Evolutionary conservation across 1,139 yeast species (phyloP).

Genomic region (Komagataea norvegica): DNA sequence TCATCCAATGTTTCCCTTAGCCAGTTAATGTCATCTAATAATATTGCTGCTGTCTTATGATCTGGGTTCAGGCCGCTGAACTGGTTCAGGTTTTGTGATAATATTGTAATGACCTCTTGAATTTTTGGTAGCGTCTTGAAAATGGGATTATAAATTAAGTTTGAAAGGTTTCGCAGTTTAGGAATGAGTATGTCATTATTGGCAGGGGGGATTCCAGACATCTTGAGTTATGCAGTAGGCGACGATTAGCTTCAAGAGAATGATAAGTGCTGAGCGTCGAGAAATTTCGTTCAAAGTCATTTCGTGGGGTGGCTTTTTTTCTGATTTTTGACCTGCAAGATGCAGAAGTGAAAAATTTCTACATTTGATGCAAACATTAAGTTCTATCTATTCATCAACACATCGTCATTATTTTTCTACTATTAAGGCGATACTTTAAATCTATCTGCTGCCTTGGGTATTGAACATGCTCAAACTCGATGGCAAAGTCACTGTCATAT

Average conservation of each 20-base stretch:
- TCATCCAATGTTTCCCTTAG: conserved; percentile 15
- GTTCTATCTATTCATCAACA: background rate
- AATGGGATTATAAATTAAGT: conserved; percentile 7
- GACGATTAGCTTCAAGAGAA: too few relatives aligned
- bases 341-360: too few relatives aligned
- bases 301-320: too few relatives aligned
- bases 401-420: background rate
- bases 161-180: conserved; percentile 7
- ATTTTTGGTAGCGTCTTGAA: conserved; percentile 10
- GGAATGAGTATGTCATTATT: conserved; percentile 10
- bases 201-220: conserved; percentile 12
- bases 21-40: conserved; percentile 22
- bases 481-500: background rate
- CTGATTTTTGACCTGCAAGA: too few relatives aligned
- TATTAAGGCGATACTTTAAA: conserved; percentile 5
- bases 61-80: background rate
- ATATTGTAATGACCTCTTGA: conserved; percentile 3
- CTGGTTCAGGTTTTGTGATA: background rate
- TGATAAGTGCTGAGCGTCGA: too few relatives aligned
- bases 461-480: background rate
- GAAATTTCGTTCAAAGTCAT: too few relatives aligned
- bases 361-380: too few relatives aligned
- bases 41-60: background rate
- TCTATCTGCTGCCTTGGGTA: background rate
- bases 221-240: background rate